Evolutionary conservation across 768 basidiomycete species (phyloP), one percentile per base, ranked within the genome.

Genomic region (Obba rivulosa): DNA sequence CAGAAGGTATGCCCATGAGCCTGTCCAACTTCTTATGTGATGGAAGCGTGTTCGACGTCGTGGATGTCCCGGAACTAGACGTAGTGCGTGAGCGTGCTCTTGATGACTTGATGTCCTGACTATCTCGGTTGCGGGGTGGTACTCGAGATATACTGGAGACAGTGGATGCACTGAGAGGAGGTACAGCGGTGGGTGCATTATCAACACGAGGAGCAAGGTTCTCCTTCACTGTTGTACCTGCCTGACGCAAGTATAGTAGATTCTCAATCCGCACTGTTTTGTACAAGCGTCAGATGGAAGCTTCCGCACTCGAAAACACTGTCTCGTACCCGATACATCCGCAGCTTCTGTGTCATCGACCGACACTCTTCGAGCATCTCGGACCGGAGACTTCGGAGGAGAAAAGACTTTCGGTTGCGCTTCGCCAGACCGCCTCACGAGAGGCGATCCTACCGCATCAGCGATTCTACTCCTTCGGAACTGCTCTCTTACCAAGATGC

Each of bases 261-360:
- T 51, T 53, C 43, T 55, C 57, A 3, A 55, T 53, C 0, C 44
- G 44, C 8, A 58, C 57, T 55, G 35, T 8, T 10, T 4, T 4
- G 36, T 28, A 34, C 20, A 11, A 4, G 23, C 21, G 21, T 4
- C 24, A 45, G 10, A 25, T 25, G 23, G 21, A 18, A 16, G 14
- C 1, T 25, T 9, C 21, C 5, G 14, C 28, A 20, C 5, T 2
- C 34, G 8, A 14, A 18, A 8, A n/a, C 7, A 17, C 14, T 11
- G 17, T 20, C 7, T 49, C 56, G 4, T 34, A 57, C 56, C 53
- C 23, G 53, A 57, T 13, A 57, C 23, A 46, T 46, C 18, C 4
- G 25, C 13, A 24, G 36, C 44, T 20, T 38, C 46, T 11, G 24
- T n/a, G 9, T 88, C 40, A 9, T 17, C 46, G 28, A 13, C 8